Conservation (phyloP, 2,329 filamentous ascomycete species). For the Grosmannia serpens region DNA sequence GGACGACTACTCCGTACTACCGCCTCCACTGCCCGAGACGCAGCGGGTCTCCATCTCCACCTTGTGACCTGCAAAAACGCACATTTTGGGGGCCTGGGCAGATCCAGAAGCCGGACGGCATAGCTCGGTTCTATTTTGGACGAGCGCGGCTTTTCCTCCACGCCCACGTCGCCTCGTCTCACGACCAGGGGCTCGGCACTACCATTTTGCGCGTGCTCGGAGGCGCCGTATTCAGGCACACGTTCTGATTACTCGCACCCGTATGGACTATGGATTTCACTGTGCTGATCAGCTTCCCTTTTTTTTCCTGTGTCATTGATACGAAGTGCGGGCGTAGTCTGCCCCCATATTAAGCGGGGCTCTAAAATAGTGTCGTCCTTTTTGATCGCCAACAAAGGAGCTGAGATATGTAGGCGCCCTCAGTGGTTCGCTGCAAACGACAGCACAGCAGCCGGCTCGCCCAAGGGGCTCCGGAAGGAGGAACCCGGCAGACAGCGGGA, state of each 20-base stretch:
- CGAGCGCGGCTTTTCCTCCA: background rate
- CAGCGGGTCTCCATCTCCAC: background rate
- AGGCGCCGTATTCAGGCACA: background rate
- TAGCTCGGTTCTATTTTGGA: background rate
- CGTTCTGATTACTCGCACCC: background rate
- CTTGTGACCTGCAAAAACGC: constrained; percentile 1
- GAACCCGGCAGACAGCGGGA: too few species aligned
- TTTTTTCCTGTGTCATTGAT: background rate
- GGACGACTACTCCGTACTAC: background rate
- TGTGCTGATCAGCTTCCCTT: background rate
- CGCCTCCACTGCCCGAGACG: background rate
- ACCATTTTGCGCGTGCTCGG: background rate
- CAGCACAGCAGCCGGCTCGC: too few species aligned
- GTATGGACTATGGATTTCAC: too few species aligned
- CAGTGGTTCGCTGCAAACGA: background rate
- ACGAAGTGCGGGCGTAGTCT: background rate
- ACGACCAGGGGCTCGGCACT: too few species aligned
- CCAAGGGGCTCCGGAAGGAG: too few species aligned
- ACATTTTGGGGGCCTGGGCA: background rate
- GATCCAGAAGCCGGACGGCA: background rate
- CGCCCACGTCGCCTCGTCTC: too few species aligned
- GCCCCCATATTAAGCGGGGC: background rate
- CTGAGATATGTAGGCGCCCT: background rate
- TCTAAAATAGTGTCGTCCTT: background rate
- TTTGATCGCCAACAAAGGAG: background rate